These are phyloP conservation scores for Strombidium stylifer DNA, from an alignment of 73 alveolate genomes.

Conservation along the genomic window DNA sequence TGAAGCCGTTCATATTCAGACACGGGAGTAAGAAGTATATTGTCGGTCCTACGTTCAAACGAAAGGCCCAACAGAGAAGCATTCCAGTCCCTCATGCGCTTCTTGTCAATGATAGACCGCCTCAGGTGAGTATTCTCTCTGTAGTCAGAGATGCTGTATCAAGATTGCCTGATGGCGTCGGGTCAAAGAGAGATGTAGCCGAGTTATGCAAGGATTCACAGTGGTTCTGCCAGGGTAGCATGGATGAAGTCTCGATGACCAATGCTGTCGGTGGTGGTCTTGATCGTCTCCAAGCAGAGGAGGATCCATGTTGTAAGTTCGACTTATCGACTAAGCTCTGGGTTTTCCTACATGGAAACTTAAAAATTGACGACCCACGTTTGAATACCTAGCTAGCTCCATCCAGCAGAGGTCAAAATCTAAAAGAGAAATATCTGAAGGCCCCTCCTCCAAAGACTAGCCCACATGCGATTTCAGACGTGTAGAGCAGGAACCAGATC, in stretches of 20 bases:
- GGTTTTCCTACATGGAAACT: slow-evolving; percentile 31
- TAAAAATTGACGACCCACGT: slow-evolving; percentile 16
- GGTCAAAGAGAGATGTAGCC: slow-evolving; percentile 91
- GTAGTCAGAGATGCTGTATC: slow-evolving; percentile 96
- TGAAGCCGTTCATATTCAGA: slow-evolving; percentile 88
- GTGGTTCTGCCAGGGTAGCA: slow-evolving; percentile 4
- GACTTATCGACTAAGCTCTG: slow-evolving; percentile 24
- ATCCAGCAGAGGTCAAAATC: too few species aligned
- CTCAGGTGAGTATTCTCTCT: slow-evolving; percentile 83
- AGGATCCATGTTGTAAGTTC: slow-evolving; percentile 17
- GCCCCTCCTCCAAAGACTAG: too few species aligned
- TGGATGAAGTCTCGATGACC: slow-evolving; percentile 11
- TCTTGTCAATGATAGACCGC: slow-evolving; percentile 86
- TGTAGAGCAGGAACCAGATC: too few species aligned
- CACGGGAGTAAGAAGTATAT: too few species aligned
- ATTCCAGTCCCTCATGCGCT: slow-evolving; percentile 92
- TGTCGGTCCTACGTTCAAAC: slow-evolving; percentile 91
- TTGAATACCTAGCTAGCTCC: too few species aligned
- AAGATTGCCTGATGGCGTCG: slow-evolving; percentile 90
- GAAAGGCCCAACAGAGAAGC: slow-evolving; percentile 51
- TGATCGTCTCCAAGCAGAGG: slow-evolving; percentile 31
- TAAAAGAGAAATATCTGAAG: too few species aligned
- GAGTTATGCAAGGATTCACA: slow-evolving; percentile 24
- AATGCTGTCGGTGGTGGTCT: slow-evolving; percentile 37
- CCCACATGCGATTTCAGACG: too few species aligned